Percentiles rank a stretch among this genome's conserved stretches.
phyloP scores from a whole-genome alignment of 306 rosid species.

The Crataegus laevigata region DNA sequence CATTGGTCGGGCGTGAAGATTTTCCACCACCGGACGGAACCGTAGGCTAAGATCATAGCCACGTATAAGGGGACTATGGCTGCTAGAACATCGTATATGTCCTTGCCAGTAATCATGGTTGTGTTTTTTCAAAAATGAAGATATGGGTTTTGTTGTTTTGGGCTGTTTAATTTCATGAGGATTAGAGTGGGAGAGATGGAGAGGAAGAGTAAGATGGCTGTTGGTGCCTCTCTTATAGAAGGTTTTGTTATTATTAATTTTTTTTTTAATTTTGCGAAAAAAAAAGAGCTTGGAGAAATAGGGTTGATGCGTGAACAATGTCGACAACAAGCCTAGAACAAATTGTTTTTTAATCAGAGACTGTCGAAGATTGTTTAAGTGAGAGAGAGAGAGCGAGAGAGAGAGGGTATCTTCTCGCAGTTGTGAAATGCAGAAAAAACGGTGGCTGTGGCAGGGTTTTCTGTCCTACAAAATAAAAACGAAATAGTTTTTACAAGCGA shows the following conservation, averaged over 20 bases:
- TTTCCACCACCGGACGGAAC: constrained; percentile 83
- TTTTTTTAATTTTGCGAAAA: background rate
- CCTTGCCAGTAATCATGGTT: constrained; percentile 68
- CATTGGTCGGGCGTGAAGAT: constrained; percentile 82
- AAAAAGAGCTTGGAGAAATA: background rate
- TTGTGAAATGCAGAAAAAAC: background rate
- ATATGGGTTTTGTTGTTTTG: background rate
- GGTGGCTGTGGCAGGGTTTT: background rate
- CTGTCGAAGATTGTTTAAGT: background rate
- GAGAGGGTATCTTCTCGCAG: background rate
- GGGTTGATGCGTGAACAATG: background rate
- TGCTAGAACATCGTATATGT: constrained; percentile 66
- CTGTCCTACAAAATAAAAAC: background rate
- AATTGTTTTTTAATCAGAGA: background rate
- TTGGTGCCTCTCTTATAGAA: constrained; percentile 3
- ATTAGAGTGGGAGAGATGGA: background rate
- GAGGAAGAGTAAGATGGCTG: background rate
- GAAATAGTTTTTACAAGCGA: background rate
- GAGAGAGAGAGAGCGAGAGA: background rate
- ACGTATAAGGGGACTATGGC: constrained; percentile 77
- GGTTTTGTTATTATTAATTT: background rate
- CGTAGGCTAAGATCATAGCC: constrained; percentile 76
- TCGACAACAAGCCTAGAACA: background rate
- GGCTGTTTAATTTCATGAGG: background rate
- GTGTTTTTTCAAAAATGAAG: background rate